Conservation (phyloP, 208 protist genomes). For the Leishmania mexicana region DNA sequence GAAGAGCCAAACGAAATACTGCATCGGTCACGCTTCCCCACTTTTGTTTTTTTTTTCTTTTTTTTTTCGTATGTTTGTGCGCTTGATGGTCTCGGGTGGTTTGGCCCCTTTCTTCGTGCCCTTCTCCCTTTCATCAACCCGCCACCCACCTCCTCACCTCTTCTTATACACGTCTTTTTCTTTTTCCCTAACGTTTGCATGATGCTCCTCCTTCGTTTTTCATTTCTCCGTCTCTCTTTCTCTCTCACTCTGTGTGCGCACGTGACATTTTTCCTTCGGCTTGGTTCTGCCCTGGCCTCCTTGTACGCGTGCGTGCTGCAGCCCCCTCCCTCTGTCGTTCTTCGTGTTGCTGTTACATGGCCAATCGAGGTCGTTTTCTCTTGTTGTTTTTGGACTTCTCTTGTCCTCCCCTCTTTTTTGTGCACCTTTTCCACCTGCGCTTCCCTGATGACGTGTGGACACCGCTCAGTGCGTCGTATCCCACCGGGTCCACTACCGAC, state of each 20-base stretch:
- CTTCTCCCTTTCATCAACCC: background rate
- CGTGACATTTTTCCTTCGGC: background rate
- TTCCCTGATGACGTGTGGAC: background rate
- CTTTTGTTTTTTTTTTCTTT: background rate
- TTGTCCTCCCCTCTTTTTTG: background rate
- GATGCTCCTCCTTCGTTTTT: background rate
- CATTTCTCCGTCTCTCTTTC: background rate
- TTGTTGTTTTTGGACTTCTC: conserved; percentile 5
- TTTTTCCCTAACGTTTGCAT: background rate
- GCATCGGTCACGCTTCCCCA: background rate
- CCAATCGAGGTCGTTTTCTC: background rate
- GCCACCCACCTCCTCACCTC: background rate
- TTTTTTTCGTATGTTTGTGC: background rate
- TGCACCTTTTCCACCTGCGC: background rate
- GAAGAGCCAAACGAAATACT: no score
- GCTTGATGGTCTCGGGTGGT: background rate
- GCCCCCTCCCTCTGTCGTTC: background rate
- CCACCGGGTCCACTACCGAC: background rate
- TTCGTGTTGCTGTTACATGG: background rate
- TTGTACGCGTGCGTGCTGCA: background rate
- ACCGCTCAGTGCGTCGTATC: background rate
- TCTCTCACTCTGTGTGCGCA: conserved; percentile 4
- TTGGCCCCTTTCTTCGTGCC: background rate
- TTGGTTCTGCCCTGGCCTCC: background rate
- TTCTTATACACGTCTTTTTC: background rate